Evolutionary conservation across 2,329 filamentous ascomycete genomes (phyloP).

Genomic region (Neofusicoccum parvum): DNA sequence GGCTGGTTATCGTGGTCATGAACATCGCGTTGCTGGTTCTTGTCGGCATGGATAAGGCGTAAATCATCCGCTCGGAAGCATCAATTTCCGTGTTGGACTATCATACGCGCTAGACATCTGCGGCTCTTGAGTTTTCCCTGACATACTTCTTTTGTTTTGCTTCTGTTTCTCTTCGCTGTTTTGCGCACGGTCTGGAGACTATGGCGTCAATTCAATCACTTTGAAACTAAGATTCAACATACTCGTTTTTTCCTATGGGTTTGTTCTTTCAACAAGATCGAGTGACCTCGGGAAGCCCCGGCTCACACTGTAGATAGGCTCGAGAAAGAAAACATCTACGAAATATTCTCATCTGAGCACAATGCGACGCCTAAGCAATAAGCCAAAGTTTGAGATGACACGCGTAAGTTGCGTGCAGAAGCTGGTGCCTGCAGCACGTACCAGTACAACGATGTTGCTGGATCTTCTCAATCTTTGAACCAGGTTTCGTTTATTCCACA

Average conservation of each 20-base stretch:
- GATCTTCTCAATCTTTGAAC: neutral
- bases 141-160: neutral
- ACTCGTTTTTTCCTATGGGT: neutral
- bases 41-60: conserved; percentile 53
- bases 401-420: no score
- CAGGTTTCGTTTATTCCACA: neutral
- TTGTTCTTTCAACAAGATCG: neutral
- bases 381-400: no score
- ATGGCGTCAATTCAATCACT: neutral
- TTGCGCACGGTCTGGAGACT: no score
- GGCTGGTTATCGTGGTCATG: conserved; percentile 75
- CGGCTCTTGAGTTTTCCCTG: neutral
- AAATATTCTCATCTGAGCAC: neutral
- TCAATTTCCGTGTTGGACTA: no score
- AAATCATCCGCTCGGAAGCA: neutral
- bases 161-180: neutral
- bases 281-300: neutral
- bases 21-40: conserved; percentile 77
- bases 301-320: neutral
- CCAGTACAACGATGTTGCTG: neutral
- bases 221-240: neutral
- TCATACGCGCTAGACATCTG: neutral
- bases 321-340: neutral
- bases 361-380: no score
- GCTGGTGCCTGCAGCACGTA: neutral